Evolutionary conservation across 2,329 filamentous ascomycete genomes (phyloP), one percentile per base, ranked within the genome.

Genomic region (Arthrobotrys entomopaga): DNA sequence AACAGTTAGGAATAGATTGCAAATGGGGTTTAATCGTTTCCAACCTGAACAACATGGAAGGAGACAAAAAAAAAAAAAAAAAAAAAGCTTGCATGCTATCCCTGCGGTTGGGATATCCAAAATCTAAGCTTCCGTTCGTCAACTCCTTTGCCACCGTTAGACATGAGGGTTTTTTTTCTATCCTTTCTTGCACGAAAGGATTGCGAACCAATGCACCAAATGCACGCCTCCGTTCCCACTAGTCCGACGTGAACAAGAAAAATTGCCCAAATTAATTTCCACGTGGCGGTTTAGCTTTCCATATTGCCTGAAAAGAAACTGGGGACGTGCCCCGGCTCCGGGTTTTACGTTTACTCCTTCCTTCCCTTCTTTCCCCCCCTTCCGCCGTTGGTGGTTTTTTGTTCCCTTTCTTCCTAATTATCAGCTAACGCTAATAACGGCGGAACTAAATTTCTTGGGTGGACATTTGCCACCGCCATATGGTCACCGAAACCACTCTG

Each of bases 391-490:
- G 29, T 34, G 52, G 19, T 15, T 64, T 26, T 70, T 64, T 56
- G 8, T 46, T 43, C 43, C 24, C 11, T 29, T 42, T 54, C 20
- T 57, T 42, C 42, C 38, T 58, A n/a, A n/a, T n/a, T n/a, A 38
- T 65, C 59, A 65, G 61, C 67, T 59, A 72, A 63, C 49, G 19
- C 46, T 48, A 59, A 59, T 48, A 59, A 59, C 54, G 54, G 59
- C n/a, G 38, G 49, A 65, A n/a, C 49, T 59, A 46, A n/a, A 13
- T n/a, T 59, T 29, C 16, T 46, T 22, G 60, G 42, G 46, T 22
- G 60, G 42, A 50, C 60, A 59, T 65, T 73, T 73, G 69, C 69
- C 69, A 73, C 67, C 49, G 61, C 69, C 69, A 63, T 73, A 73
- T 73, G 69, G 69, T 53, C 26, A 49, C 61, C 69, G 46, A 34